Conservation (phyloP, 2,329 filamentous ascomycete species). For the Arthroderma sp. region DNA sequence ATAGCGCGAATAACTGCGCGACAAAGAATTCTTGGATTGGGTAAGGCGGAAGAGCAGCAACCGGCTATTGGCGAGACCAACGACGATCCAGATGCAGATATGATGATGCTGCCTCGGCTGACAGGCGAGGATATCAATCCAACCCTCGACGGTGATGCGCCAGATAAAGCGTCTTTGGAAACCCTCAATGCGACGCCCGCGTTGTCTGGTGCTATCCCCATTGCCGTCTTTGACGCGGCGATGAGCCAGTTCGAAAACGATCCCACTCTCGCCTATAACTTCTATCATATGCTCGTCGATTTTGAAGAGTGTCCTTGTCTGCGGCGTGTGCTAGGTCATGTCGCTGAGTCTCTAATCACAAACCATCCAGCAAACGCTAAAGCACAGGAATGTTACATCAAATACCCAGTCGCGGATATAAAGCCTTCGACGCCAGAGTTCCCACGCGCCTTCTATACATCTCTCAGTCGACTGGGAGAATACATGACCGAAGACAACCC, state of each 20-base stretch:
- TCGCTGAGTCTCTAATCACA: conserved; percentile 51
- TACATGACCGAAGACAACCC: conserved; percentile 29
- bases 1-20: conserved; percentile 67
- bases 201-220: conserved; percentile 81
- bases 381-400: conserved; percentile 59
- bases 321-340: conserved; percentile 57
- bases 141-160: conserved; percentile 41
- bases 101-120: conserved; percentile 47
- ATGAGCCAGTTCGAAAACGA: conserved; percentile 64
- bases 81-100: conserved; percentile 39
- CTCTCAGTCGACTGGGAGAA: conserved; percentile 51
- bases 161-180: conserved; percentile 47
- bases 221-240: conserved; percentile 80
- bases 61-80: conserved; percentile 23
- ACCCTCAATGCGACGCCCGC: conserved; percentile 62
- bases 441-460: conserved; percentile 55
- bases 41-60: conserved; percentile 31
- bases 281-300: conserved; percentile 65
- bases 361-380: conserved; percentile 49
- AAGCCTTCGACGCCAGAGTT: conserved; percentile 55
- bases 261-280: conserved; percentile 54
- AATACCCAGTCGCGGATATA: conserved; percentile 56
- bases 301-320: conserved; percentile 58
- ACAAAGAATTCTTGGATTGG: conserved; percentile 54
- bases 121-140: conserved; percentile 53